Conservation (phyloP, 2,329 filamentous ascomycete species). For the Exophiala lecanii-corni region DNA sequence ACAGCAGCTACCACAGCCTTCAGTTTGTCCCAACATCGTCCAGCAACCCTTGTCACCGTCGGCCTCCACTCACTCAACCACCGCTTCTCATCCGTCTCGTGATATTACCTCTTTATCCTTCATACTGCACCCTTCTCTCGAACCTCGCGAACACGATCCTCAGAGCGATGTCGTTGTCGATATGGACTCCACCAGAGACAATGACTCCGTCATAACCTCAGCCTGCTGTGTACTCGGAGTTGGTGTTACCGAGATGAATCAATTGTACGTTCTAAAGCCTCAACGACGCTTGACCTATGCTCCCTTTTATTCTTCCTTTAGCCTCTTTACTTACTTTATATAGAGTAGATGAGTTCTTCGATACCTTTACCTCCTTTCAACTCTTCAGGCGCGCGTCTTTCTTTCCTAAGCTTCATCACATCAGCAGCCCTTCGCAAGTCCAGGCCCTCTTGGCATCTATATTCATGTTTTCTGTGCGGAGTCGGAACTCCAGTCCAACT, state of each 20-base stretch:
- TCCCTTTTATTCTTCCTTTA: no score
- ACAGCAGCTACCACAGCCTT: no score
- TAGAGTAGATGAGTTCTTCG: slow-evolving; percentile 21
- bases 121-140: slow-evolving; percentile 29
- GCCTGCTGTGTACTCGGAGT: neutral
- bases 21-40: no score
- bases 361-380: slow-evolving; percentile 32
- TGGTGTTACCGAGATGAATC: neutral
- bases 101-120: slow-evolving; percentile 19
- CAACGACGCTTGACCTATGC: no score
- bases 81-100: neutral
- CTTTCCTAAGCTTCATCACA: slow-evolving; percentile 22
- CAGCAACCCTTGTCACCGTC: neutral
- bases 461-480: slow-evolving; percentile 26
- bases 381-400: slow-evolving; percentile 31
- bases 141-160: slow-evolving; percentile 4
- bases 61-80: neutral
- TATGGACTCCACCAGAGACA: neutral
- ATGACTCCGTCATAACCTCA: neutral
- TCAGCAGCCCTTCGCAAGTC: slow-evolving; percentile 16
- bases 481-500: neutral
- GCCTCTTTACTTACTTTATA: neutral
- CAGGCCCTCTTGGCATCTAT: slow-evolving; percentile 31
- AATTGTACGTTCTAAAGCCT: no score
- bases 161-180: neutral